Percentiles rank a stretch among this genome's conserved stretches.
Evolutionary conservation across 225 moss, liverwort and hornwort genomes (phyloP).

Genomic region (Physcomitrium patens): DNA sequence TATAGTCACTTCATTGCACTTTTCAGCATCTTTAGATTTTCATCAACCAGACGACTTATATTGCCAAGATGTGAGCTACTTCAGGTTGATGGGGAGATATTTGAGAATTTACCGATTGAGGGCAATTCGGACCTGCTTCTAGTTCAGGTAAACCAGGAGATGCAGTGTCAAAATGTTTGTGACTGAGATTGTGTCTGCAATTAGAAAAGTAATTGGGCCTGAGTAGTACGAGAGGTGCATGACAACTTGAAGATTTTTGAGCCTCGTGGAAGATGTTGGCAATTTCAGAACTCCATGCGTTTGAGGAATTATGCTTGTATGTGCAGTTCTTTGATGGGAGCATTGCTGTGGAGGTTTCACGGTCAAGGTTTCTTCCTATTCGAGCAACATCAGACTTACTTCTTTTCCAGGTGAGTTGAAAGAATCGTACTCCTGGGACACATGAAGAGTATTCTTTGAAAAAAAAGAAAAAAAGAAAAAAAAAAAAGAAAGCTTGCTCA

Average conservation of each 20-base stretch:
- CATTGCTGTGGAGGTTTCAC: constrained; percentile 59
- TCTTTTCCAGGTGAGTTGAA: constrained; percentile 38
- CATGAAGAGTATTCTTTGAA: too few species aligned
- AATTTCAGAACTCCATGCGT: not conserved
- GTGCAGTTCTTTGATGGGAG: constrained; percentile 63
- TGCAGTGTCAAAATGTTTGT: not conserved
- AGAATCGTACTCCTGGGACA: not conserved
- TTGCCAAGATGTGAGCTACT: constrained; percentile 18
- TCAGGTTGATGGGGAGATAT: constrained; percentile 58
- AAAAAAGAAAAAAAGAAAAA: too few species aligned
- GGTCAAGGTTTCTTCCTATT: constrained; percentile 53
- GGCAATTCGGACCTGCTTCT: constrained; percentile 64
- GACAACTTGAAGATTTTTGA: not conserved
- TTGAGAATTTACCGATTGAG: constrained; percentile 61
- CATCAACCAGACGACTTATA: not conserved
- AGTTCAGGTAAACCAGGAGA: constrained; percentile 45
- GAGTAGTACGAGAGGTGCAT: not conserved
- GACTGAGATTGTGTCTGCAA: not conserved
- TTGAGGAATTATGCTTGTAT: constrained; percentile 13
- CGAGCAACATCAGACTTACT: constrained; percentile 55
- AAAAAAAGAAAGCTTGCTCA: not conserved
- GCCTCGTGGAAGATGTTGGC: not conserved
- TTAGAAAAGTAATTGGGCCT: not conserved
- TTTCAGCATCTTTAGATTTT: not conserved
- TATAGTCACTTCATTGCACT: not conserved